These are phyloP conservation scores for Cicer chorassanicum DNA, from an alignment of 306 rosid genomes.

Conservation along the genomic window DNA sequence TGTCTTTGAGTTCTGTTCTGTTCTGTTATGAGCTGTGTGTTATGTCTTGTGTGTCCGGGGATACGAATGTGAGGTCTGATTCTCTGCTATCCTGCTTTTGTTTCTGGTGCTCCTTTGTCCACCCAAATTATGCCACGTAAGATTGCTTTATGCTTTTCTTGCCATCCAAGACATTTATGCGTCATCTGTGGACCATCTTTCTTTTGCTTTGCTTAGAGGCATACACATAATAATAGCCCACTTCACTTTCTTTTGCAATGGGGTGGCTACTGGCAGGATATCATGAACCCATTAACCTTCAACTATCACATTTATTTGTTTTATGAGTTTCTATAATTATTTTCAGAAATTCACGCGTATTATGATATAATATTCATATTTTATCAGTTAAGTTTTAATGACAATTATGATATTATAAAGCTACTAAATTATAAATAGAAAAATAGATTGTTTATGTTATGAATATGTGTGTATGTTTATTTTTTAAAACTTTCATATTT, in stretches of 20 bases:
- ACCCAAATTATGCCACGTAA: neutral
- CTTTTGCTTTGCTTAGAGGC: neutral
- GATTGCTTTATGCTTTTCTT: neutral
- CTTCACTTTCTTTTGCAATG: neutral
- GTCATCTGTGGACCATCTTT: neutral
- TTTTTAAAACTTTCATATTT: too few species aligned
- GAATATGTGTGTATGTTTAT: too few species aligned
- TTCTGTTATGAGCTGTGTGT: too few species aligned
- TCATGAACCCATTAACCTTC: neutral
- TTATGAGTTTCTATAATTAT: too few species aligned
- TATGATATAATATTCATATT: too few species aligned
- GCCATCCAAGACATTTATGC: neutral
- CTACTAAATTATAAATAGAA: too few species aligned
- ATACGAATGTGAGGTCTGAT: neutral
- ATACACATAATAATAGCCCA: neutral
- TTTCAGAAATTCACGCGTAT: too few species aligned
- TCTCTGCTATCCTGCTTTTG: neutral
- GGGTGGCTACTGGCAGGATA: neutral
- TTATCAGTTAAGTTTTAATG: too few species aligned
- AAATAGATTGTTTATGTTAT: too few species aligned
- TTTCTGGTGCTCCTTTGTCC: slow-evolving; percentile 1
- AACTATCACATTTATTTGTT: neutral
- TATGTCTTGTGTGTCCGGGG: neutral
- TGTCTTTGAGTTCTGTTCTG: too few species aligned
- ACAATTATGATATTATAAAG: too few species aligned